A percentile compares a stretch with the other conserved stretches of the same genome.
phyloP scores from a whole-genome alignment of 108 stramenopile species.

The Seminavis robusta region DNA sequence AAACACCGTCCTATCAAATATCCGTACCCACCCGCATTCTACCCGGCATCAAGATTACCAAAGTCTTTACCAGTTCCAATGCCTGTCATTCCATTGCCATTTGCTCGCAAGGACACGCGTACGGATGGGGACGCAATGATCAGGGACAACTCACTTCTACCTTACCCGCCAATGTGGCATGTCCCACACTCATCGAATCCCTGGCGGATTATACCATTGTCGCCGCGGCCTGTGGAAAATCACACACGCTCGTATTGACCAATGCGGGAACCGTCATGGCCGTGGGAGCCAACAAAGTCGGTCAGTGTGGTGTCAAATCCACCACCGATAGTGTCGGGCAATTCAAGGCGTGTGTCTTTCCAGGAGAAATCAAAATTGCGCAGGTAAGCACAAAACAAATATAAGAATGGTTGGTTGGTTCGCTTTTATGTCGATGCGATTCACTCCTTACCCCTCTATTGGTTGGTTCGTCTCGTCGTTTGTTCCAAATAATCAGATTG shows the following conservation, averaged over 20 bases:
- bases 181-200: constrained; percentile 27
- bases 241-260: constrained; percentile 64
- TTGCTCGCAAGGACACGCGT: constrained; percentile 47
- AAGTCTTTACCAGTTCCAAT: constrained; percentile 60
- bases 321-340: constrained; percentile 25
- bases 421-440: neutral
- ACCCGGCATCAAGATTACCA: constrained; percentile 26
- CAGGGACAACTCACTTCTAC: constrained; percentile 30
- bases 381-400: constrained; percentile 27
- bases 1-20: constrained; percentile 35
- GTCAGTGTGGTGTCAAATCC: constrained; percentile 71
- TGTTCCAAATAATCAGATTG: constrained; percentile 15
- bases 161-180: constrained; percentile 25
- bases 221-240: constrained; percentile 77
- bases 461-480: neutral
- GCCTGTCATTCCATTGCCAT: constrained; percentile 75
- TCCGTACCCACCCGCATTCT: constrained; percentile 53
- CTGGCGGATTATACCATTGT: constrained; percentile 35
- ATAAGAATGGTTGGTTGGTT: neutral
- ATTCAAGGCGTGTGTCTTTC: constrained; percentile 41
- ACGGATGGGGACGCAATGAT: constrained; percentile 87
- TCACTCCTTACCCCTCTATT: no score
- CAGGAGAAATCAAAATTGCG: constrained; percentile 33
- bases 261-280: constrained; percentile 53
- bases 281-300: constrained; percentile 65